Base-by-base conservation (phyloP, 75 land plant genomes). In the Sequoia sempervirens region DNA sequence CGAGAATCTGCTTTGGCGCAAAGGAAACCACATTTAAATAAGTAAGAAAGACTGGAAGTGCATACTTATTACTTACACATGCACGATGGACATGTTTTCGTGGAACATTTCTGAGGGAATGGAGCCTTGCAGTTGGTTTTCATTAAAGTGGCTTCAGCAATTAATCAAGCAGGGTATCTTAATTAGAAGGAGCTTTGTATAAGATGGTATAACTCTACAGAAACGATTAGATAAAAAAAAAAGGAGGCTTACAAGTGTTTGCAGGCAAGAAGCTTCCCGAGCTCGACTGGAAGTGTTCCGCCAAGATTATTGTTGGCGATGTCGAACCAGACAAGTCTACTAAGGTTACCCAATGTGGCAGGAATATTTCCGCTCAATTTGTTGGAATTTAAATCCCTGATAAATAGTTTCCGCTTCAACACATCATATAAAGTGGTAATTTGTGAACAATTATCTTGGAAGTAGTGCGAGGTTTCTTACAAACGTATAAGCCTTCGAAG, bases 351-450 rank as follows among this genome's bases (percentile, higher is more conserved):
- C 72, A 94, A 58, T 43, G 90, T 84, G 46, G 92, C 81, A 30
- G 96, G 96, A 84, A 94, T 89, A 13, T 38, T 34, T 23, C 96
- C 93, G 10, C 84, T 86, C 56, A 94, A n/a, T 68, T 91, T 89
- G 83, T 94, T 94, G 32, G 91, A 86, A 40, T 93, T 90, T 83
- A 93, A 81, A 14, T 91, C 93, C 85, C 95, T 93, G 88, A 26
- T 14, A 13, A n/a, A 80, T 0, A 4, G 32, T 38, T 4, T 4
- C 15, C 8, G 32, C 3, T 7, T 45, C 54, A 80, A 17, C 32
- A n/a, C 15, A 43, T 80, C 18, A 23, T 11, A 47, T 46, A 13
- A 8, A 30, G 1, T 80, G 1, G 2, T 2, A 3, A 2, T 37
- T 46, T 26, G 53, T 80, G 2, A 14, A 45, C 15, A 45, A 80